Percentiles rank a stretch among this genome's conserved stretches.
Evolutionary conservation across 768 basidiomycete genomes (phyloP).

Genomic region (Brasilioporus rufonigricans): DNA sequence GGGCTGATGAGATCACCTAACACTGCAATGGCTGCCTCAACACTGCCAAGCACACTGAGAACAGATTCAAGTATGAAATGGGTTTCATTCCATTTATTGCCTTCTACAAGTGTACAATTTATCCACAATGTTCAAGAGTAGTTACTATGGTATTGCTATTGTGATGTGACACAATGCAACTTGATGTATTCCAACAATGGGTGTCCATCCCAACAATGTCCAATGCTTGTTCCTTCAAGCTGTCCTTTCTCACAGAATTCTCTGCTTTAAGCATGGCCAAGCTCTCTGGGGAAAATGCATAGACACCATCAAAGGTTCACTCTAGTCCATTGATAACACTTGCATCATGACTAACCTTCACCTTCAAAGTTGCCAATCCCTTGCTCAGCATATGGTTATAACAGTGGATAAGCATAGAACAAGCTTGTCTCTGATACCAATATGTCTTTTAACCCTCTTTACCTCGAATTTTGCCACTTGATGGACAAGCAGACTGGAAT

Average conservation of each 20-base stretch:
- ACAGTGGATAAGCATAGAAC: conserved; percentile 52
- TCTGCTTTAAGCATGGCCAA: conserved; percentile 64
- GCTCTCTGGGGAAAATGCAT: conserved; percentile 69
- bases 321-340: not conserved
- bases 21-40: not conserved
- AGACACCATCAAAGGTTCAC: conserved; percentile 62
- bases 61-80: too few relatives aligned
- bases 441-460: conserved; percentile 58
- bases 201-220: conserved; percentile 60
- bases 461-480: conserved; percentile 67
- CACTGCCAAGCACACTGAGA: not conserved
- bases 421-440: conserved; percentile 61
- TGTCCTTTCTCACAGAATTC: conserved; percentile 63
- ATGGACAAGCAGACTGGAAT: conserved; percentile 63
- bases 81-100: too few relatives aligned
- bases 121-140: too few relatives aligned
- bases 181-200: conserved; percentile 15
- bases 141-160: too few relatives aligned
- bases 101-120: too few relatives aligned
- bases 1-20: not conserved
- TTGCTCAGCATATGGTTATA: conserved; percentile 44
- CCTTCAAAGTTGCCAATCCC: conserved; percentile 49
- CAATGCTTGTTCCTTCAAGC: conserved; percentile 81
- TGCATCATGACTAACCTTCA: conserved; percentile 1
- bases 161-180: not conserved